Conservation (phyloP, 202 grass and related monocot genomes). For the Setaria viridis region DNA sequence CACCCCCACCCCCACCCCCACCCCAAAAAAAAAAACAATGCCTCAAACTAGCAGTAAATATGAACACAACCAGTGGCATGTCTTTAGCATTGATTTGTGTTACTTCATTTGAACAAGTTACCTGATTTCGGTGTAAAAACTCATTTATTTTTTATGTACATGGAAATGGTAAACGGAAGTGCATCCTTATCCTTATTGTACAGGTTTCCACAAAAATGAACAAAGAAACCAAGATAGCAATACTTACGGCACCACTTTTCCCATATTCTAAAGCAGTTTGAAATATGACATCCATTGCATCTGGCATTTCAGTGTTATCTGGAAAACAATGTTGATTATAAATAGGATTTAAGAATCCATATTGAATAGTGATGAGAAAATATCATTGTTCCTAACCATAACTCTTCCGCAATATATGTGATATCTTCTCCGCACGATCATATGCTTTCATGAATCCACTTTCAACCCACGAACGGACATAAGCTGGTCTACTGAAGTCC, state of each 20-base stretch:
- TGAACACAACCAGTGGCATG: background rate
- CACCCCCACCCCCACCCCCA: too few species aligned
- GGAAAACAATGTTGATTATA: conserved; percentile 35
- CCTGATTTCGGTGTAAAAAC: background rate
- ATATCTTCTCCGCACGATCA: conserved; percentile 74
- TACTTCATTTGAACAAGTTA: conserved; percentile 1
- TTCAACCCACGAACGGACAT: conserved; percentile 65
- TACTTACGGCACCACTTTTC: conserved; percentile 69
- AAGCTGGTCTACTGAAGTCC: conserved; percentile 52
- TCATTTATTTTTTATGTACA: background rate
- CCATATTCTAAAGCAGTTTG: conserved; percentile 70
- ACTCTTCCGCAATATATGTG: conserved; percentile 49
- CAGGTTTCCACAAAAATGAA: conserved; percentile 15
- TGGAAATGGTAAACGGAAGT: background rate
- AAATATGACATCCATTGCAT: conserved; percentile 78
- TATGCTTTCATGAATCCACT: conserved; percentile 74
- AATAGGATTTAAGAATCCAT: background rate
- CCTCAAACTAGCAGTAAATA: background rate
- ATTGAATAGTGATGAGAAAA: conserved; percentile 5
- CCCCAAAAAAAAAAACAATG: background rate
- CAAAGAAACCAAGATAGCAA: conserved; percentile 4
- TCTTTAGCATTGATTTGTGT: background rate
- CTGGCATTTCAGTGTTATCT: conserved; percentile 77
- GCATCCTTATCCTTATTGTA: background rate
- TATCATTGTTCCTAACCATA: conserved; percentile 57